phyloP scores from a whole-genome alignment of 257 asterid genomes.

The Plantago major region DNA sequence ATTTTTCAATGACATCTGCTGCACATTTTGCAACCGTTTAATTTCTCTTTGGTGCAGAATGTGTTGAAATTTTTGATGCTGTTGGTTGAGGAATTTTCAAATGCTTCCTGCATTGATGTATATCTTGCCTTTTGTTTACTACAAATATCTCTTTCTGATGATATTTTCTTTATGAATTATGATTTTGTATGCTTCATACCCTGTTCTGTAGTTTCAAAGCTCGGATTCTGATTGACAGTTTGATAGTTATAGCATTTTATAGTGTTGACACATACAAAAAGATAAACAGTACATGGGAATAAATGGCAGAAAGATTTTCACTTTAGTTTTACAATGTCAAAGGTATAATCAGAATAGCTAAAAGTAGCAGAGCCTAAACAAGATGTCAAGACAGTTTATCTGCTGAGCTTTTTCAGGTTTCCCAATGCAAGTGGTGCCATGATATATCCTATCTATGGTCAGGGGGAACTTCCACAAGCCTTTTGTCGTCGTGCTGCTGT shows the following conservation, averaged over 20 bases:
- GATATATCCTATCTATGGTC: constrained; percentile 90
- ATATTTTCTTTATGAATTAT: too few species aligned
- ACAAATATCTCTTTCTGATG: neutral
- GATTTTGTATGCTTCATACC: too few species aligned
- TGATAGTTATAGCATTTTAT: neutral
- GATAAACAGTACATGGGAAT: too few species aligned
- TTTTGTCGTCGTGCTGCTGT: constrained; percentile 99
- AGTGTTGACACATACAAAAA: too few species aligned
- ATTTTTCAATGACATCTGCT: neutral
- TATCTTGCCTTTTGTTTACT: neutral
- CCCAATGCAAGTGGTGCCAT: constrained; percentile 84
- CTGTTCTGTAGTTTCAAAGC: neutral
- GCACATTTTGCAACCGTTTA: neutral
- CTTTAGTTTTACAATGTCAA: neutral
- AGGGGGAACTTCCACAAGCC: constrained; percentile 92
- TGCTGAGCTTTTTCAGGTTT: constrained; percentile 50
- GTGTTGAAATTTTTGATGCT: neutral
- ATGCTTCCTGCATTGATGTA: neutral
- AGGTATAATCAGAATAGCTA: neutral
- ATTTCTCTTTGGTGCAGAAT: neutral
- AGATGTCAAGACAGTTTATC: neutral
- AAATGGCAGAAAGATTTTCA: neutral
- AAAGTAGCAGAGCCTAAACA: constrained; percentile 13
- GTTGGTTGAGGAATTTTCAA: neutral
- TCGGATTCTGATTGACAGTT: neutral